Conservation (phyloP, 306 rosid species). For the Geum urbanum region DNA sequence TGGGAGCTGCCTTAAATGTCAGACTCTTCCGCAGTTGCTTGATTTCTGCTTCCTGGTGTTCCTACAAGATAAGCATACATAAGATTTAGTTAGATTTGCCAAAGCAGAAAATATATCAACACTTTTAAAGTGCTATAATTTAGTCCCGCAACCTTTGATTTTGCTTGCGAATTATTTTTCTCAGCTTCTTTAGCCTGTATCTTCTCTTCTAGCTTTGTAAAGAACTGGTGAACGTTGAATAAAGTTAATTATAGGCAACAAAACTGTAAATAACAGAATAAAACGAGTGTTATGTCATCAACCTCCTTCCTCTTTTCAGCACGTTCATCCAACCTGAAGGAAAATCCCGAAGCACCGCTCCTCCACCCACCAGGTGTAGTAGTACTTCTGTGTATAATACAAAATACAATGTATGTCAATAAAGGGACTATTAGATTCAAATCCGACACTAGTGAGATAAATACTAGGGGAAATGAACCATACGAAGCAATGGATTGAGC, state of each 20-base stretch:
- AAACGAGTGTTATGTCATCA: constrained; percentile 13
- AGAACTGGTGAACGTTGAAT: constrained; percentile 52
- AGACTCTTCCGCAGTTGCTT: constrained; percentile 74
- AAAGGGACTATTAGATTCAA: not conserved
- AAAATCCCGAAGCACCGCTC: constrained; percentile 58
- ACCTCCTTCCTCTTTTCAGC: constrained; percentile 98
- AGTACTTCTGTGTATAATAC: constrained; percentile 39
- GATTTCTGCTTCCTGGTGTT: constrained; percentile 80
- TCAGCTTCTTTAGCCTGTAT: constrained; percentile 90
- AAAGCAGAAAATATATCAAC: constrained; percentile 1
- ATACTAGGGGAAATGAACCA: constrained; percentile 27
- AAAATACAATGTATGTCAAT: constrained; percentile 11
- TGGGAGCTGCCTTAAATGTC: constrained; percentile 85
- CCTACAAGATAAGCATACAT: constrained; percentile 41
- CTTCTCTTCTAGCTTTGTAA: constrained; percentile 89
- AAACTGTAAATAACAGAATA: constrained; percentile 5
- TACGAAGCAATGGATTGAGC: constrained; percentile 78
- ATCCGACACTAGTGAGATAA: constrained; percentile 2
- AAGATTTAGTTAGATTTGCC: not conserved
- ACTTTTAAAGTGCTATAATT: not conserved
- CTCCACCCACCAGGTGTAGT: constrained; percentile 42
- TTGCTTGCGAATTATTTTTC: constrained; percentile 61
- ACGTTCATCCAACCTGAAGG: constrained; percentile 84
- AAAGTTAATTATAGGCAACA: constrained; percentile 9
- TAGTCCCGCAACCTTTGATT: constrained; percentile 61